These are phyloP conservation scores for Rhododendron simsii DNA, from an alignment of 148 eudicot genomes.

Conservation along the genomic window DNA sequence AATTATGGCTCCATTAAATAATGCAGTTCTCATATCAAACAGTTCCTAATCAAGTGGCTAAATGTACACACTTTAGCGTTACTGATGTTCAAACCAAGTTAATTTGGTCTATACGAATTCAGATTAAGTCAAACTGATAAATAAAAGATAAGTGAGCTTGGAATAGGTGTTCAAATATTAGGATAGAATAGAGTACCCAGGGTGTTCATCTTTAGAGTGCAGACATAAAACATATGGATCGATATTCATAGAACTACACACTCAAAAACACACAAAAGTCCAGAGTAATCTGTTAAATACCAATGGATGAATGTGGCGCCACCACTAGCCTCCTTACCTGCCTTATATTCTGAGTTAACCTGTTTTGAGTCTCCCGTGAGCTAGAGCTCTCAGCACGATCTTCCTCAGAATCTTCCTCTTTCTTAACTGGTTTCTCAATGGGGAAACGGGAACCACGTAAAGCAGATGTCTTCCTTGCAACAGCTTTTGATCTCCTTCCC, in stretches of 20 bases:
- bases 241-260: not conserved
- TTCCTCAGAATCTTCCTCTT: conserved; percentile 62
- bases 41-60: not conserved
- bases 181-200: not conserved
- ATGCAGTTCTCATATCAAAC: not conserved
- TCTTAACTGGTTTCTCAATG: conserved; percentile 51
- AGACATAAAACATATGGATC: not conserved
- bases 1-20: not conserved
- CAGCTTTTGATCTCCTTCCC: conserved; percentile 75
- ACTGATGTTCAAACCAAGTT: not conserved
- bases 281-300: not conserved
- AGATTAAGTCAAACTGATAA: not conserved
- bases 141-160: not conserved
- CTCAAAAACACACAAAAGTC: not conserved
- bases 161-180: not conserved
- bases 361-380: conserved; percentile 68
- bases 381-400: conserved; percentile 59
- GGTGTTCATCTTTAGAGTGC: not conserved
- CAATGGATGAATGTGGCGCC: not conserved
- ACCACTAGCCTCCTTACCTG: conserved; percentile 46
- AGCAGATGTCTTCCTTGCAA: conserved; percentile 53
- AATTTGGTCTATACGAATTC: not conserved
- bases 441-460: conserved; percentile 52
- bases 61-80: not conserved
- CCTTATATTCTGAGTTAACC: conserved; percentile 54